Evolutionary conservation across 2,329 filamentous ascomycete species (phyloP).

Genomic region (Aspergillus uvarum): DNA sequence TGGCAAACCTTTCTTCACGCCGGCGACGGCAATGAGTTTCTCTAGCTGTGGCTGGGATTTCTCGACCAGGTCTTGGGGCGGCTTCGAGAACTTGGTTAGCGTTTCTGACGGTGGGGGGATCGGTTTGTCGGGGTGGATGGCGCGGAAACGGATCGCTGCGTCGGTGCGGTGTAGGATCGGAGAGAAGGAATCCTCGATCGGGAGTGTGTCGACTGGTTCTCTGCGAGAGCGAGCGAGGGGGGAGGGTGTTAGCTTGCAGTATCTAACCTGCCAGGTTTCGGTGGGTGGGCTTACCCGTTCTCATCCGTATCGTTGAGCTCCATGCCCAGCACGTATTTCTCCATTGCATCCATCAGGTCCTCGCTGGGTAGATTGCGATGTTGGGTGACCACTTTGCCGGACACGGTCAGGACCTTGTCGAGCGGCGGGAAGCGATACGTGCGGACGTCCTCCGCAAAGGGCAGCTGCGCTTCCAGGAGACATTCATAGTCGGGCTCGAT

Average conservation of each 20-base stretch:
- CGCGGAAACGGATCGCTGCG: constrained; percentile 78
- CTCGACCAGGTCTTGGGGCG: constrained; percentile 65
- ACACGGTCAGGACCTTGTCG: constrained; percentile 83
- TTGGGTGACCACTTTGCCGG: constrained; percentile 73
- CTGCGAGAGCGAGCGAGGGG: constrained; percentile 27
- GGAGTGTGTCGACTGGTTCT: constrained; percentile 65
- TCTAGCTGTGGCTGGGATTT: constrained; percentile 60
- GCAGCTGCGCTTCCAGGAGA: constrained; percentile 83
- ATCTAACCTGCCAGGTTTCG: neutral
- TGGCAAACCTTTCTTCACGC: constrained; percentile 71
- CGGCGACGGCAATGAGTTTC: constrained; percentile 65
- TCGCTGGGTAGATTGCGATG: constrained; percentile 80
- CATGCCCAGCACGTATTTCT: constrained; percentile 89
- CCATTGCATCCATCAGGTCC: constrained; percentile 77
- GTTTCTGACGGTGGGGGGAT: constrained; percentile 63
- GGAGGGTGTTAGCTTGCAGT: no score
- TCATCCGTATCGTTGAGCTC: constrained; percentile 75
- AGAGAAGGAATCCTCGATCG: constrained; percentile 79
- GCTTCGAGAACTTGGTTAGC: constrained; percentile 70
- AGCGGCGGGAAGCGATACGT: constrained; percentile 89
- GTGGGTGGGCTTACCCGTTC: constrained; percentile 58
- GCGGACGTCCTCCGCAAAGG: constrained; percentile 89
- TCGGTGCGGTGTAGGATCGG: constrained; percentile 86
- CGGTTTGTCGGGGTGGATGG: constrained; percentile 67
- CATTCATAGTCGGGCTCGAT: constrained; percentile 80